Percentiles rank a stretch among this genome's conserved stretches.
These are phyloP conservation scores for Eutrema heterophyllum DNA, from an alignment of 345 rosid species.

Conservation along the genomic window DNA sequence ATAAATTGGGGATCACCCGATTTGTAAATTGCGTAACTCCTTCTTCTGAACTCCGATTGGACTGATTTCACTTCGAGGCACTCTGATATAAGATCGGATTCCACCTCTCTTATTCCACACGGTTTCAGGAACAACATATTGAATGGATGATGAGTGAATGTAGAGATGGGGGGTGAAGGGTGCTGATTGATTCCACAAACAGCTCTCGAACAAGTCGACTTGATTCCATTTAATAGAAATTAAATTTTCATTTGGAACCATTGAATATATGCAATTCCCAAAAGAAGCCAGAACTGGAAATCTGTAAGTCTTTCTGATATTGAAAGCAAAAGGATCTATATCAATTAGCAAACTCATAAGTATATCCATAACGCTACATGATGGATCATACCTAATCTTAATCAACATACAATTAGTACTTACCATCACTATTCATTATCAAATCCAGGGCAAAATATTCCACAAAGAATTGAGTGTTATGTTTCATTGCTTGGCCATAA, in stretches of 20 bases:
- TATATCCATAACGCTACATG: too few relatives aligned
- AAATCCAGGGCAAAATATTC: constrained; percentile 96
- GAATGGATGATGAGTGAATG: too few relatives aligned
- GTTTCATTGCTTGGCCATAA: constrained; percentile 98
- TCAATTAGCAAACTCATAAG: neutral
- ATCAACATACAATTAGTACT: neutral
- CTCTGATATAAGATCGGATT: too few relatives aligned
- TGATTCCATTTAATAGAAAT: neutral
- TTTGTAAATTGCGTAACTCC: too few relatives aligned
- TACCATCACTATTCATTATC: constrained; percentile 75
- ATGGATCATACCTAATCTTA: neutral
- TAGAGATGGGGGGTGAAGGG: too few relatives aligned
- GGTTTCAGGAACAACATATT: too few relatives aligned
- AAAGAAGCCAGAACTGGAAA: neutral
- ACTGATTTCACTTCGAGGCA: too few relatives aligned
- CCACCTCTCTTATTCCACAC: too few relatives aligned
- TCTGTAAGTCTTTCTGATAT: neutral
- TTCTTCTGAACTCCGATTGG: too few relatives aligned
- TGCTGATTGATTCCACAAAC: too few relatives aligned
- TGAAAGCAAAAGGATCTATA: neutral
- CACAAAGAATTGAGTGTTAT: constrained; percentile 89
- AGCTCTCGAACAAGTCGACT: too few relatives aligned
- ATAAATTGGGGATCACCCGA: too few relatives aligned
- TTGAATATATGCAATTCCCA: neutral
- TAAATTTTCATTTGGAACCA: neutral